phyloP scores from a whole-genome alignment of 2,329 filamentous ascomycete species.

The Chrysoporthe puriensis region DNA sequence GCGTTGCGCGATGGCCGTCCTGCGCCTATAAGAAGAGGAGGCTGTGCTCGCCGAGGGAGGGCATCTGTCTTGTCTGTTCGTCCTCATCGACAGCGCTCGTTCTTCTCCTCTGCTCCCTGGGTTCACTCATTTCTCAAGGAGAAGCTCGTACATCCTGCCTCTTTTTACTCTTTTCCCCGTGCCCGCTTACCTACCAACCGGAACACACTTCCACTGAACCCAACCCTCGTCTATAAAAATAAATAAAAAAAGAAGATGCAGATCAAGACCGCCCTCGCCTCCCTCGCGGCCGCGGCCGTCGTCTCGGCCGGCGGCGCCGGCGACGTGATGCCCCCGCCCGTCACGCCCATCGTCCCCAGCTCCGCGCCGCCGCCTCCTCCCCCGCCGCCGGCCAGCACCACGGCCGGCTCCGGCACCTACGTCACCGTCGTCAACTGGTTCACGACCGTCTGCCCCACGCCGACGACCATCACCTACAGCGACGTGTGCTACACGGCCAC shows the following conservation, averaged over 20 bases:
- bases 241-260: conserved; percentile 36
- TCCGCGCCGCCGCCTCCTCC: background rate
- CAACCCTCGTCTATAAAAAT: too few relatives aligned
- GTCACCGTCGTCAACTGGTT: conserved; percentile 42
- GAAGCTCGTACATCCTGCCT: too few relatives aligned
- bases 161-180: too few relatives aligned
- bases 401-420: background rate
- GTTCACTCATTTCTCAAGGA: background rate
- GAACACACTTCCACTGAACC: background rate
- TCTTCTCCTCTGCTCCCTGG: background rate
- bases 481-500: conserved; percentile 57
- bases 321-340: conserved; percentile 30
- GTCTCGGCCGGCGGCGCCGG: conserved; percentile 28
- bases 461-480: conserved; percentile 56
- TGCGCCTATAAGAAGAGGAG: too few relatives aligned
- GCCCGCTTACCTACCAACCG: conserved; percentile 12
- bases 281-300: conserved; percentile 34
- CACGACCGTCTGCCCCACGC: conserved; percentile 49
- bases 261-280: conserved; percentile 34
- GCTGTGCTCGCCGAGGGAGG: too few relatives aligned
- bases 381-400: background rate
- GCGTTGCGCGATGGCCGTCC: too few relatives aligned
- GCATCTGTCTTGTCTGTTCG: background rate
- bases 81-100: background rate
- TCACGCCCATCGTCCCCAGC: conserved; percentile 33